phyloP scores from a whole-genome alignment of 345 rosid species.

The Hibiscus syriacus region DNA sequence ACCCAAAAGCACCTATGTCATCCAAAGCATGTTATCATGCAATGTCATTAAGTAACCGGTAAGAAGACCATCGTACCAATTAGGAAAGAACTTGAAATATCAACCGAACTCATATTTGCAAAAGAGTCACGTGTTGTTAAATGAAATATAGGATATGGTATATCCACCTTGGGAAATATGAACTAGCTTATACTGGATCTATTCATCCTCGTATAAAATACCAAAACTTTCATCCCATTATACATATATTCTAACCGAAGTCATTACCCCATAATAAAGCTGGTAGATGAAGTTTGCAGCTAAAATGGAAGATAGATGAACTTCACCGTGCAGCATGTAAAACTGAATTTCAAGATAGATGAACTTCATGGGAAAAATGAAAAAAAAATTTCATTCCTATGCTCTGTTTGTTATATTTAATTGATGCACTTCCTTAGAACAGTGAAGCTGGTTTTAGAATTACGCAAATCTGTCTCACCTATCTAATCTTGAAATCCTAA shows the following conservation, averaged over 20 bases:
- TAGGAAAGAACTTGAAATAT: not conserved
- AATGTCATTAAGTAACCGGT: not conserved
- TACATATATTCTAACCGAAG: not conserved
- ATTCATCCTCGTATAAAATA: too few relatives aligned
- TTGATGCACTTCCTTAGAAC: not conserved
- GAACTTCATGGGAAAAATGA: not conserved
- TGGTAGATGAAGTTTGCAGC: not conserved
- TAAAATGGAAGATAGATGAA: not conserved
- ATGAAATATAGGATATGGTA: not conserved
- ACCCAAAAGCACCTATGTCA: conserved; percentile 70
- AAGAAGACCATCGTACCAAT: not conserved
- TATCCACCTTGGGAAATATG: not conserved
- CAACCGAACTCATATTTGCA: not conserved
- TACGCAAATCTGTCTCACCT: not conserved
- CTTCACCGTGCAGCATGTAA: not conserved
- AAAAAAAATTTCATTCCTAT: not conserved
- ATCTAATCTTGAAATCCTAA: not conserved
- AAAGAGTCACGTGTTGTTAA: not conserved
- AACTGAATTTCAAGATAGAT: not conserved
- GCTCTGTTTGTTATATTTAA: not conserved
- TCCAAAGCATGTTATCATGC: not conserved
- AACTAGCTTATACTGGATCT: not conserved
- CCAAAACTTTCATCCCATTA: not conserved
- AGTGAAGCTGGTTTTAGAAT: not conserved
- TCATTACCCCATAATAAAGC: not conserved